Evolutionary conservation across 2,329 filamentous ascomycete species (phyloP), one percentile per base, ranked within the genome.

Genomic region (Stagonosporopsis tanaceti): DNA sequence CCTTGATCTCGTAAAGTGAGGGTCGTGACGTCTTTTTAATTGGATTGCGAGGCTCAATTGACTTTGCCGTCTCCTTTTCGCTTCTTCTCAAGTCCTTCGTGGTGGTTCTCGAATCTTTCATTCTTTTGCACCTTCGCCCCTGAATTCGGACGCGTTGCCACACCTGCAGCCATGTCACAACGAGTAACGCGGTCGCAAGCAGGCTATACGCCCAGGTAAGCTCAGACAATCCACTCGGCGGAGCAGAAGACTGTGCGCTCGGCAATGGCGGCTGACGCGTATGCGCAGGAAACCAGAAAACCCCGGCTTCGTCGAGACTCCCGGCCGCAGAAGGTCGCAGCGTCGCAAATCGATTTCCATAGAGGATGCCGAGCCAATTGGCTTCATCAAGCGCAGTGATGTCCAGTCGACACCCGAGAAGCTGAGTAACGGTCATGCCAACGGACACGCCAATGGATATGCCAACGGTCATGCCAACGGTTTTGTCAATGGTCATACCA

Each of bases 281-380:
- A 59, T 57, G 40, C 44, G 60, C 73, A 77, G 78, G 71, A 69
- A 78, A 67, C 71, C 70, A 64, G 58, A 73, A 65, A 68, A 79
- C 71, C 75, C 75, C 41, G 80, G 79, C 59, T 81, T 80, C 61
- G 80, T 82, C 61, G 81, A 82, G 61, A 82, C 80, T 11, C 80
- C 81, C 9, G 79, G 78, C 44, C 75, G 77, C 53, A 75, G 70
- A 47, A 76, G 72, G 59, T 78, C 77, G 57, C 73, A 77, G 53
- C 64, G 51, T 24, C 78, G 80, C 70, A 81, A 79, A 63, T 80
- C 79, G 24, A 64, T 72, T 24, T 56, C 68, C 34, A 61, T 68
- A 15, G 61, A 71, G 11, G 61, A 58, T 28, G 34, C 42, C 28
- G 60, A 59, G 47, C 73, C 72, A 41, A 70, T 75, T 15, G 62